Evolutionary conservation across 495 filamentous ascomycete genomes (phyloP).

Genomic region (Geoglossum glabrum): DNA sequence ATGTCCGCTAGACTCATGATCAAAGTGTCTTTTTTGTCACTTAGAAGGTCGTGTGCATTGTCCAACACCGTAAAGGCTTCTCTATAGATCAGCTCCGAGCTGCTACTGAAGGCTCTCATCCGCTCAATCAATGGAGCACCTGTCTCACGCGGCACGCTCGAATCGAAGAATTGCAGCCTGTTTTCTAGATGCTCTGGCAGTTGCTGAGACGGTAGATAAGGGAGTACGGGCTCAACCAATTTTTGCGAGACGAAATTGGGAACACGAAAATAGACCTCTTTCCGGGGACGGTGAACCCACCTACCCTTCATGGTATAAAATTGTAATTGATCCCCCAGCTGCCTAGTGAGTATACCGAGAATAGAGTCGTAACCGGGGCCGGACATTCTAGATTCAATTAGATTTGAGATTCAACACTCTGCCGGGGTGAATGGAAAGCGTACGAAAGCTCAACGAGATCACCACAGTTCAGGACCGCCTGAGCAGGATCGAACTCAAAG

Average conservation of each 20-base stretch:
- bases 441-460: slow-evolving; percentile 52
- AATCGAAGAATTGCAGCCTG: slow-evolving; percentile 25
- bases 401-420: background rate
- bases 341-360: slow-evolving; percentile 50
- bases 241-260: slow-evolving; percentile 38
- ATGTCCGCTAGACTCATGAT: slow-evolving; percentile 45
- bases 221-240: slow-evolving; percentile 36
- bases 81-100: slow-evolving; percentile 30
- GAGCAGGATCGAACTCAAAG: background rate
- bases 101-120: slow-evolving; percentile 30
- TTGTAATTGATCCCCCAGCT: slow-evolving; percentile 38
- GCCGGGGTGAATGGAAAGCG: slow-evolving; percentile 5
- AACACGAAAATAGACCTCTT: slow-evolving; percentile 37
- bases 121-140: slow-evolving; percentile 28
- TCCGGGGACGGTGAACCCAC: slow-evolving; percentile 37
- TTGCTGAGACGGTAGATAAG: slow-evolving; percentile 35
- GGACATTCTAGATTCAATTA: slow-evolving; percentile 3
- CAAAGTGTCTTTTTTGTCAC: slow-evolving; percentile 23
- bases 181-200: slow-evolving; percentile 22
- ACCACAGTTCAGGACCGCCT: slow-evolving; percentile 26
- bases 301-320: slow-evolving; percentile 54
- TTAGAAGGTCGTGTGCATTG: slow-evolving; percentile 25
- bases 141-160: slow-evolving; percentile 30
- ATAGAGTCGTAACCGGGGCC: slow-evolving; percentile 24
- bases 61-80: slow-evolving; percentile 25